phyloP scores from a whole-genome alignment of 1,284 basidiomycete genomes.

The Puccinia hordei region DNA sequence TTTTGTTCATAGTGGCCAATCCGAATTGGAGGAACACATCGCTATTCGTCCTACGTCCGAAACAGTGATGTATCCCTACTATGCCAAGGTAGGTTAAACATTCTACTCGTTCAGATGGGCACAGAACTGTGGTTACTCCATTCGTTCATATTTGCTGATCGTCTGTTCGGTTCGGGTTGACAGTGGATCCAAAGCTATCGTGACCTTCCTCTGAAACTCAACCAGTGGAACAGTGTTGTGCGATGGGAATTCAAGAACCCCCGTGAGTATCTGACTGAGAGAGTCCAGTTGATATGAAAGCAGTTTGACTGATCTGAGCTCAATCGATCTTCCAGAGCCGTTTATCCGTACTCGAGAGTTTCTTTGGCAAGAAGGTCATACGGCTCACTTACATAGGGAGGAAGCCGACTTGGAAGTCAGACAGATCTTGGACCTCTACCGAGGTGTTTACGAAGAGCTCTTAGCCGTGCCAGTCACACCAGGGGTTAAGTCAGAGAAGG shows the following conservation, averaged over 20 bases:
- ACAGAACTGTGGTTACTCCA: background rate
- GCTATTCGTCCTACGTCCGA: constrained; percentile 98
- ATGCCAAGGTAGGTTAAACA: constrained; percentile 55
- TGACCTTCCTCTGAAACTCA: constrained; percentile 93
- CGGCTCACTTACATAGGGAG: constrained; percentile 81
- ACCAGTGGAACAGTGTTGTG: constrained; percentile 99
- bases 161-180: constrained; percentile 63
- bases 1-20: constrained; percentile 69
- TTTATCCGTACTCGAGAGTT: constrained; percentile 99
- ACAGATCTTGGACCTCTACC: constrained; percentile 93
- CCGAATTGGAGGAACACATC: constrained; percentile 93
- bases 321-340: constrained; percentile 67
- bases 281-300: background rate
- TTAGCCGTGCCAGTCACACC: constrained; percentile 96
- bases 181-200: constrained; percentile 97
- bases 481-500: constrained; percentile 96
- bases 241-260: constrained; percentile 99
- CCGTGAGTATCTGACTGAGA: constrained; percentile 62
- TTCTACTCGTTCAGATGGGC: background rate
- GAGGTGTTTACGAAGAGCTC: constrained; percentile 92
- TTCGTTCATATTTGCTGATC: background rate
- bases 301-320: constrained; percentile 54
- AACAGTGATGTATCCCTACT: constrained; percentile 88
- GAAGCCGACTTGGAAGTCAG: constrained; percentile 90
- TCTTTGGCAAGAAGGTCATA: constrained; percentile 99